Base-by-base conservation (phyloP, 306 rosid genomes). In the Datisca glomerata region DNA sequence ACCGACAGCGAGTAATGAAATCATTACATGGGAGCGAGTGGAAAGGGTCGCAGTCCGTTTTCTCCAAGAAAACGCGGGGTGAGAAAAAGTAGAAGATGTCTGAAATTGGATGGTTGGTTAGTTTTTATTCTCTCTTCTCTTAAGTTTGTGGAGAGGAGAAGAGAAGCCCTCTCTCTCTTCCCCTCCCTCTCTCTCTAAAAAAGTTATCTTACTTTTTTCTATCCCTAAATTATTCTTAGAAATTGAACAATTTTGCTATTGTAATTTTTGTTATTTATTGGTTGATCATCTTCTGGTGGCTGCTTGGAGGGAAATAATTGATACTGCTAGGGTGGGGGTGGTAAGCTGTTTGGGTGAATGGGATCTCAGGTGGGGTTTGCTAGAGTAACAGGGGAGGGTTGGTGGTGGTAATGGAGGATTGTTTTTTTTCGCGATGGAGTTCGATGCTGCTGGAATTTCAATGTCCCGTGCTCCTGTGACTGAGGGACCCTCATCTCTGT, bases 371-470 rank as follows among this genome's bases (percentile, higher is more conserved):
- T 47, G 61, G 45, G 39, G 34, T 29, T 53, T 39, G 51, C 45
- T 67, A 37, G 52, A 48, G 50, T 64, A 65, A 25, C 59, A 38
- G 24, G 42, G 42, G 18, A 53, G 64, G 35, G 55, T 60, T 38
- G 33, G 47, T 12, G n/a, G 16, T 28, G 66, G 53, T 63, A 55
- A 57, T 66, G 73, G 53, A 63, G 53, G 66, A 52, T 25, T 15
- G 42, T 49, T 25, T 37, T 37, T 46, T 19, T 47, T 32, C 14
- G 59, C 20, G 39, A 80, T 85, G 96, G 96, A 80, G 60, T 80
- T 71, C 75, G 85, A 85, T 64, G 78, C 79, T 53, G 77, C 79
- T 53, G 77, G 77, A 70, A 76, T 85, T 61, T 68, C 92, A 53
- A 69, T 68, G 51, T 65, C 81, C 57, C 75, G 62, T 4, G 60